A percentile compares a stretch with the other conserved stretches of the same genome.
phyloP scores from a whole-genome alignment of 2,329 filamentous ascomycete species.

The Hypoxylon sp. region DNA sequence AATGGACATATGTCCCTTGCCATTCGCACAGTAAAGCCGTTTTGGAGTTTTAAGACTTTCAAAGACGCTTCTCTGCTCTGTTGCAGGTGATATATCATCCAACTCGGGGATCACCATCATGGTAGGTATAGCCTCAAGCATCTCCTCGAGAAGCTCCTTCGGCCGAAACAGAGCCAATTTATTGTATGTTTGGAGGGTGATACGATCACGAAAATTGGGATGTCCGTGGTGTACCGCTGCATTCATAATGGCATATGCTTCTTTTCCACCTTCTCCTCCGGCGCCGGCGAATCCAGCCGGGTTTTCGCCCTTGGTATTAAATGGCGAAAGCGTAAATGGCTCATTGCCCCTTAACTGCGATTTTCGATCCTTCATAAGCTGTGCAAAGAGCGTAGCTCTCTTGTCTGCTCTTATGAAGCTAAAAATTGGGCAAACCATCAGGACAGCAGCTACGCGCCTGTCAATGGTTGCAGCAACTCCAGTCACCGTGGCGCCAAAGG shows the following conservation, averaged over 20 bases:
- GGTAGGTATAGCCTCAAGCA: constrained; percentile 34
- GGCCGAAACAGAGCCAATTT: constrained; percentile 40
- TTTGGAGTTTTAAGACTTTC: constrained; percentile 17
- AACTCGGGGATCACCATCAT: constrained; percentile 44
- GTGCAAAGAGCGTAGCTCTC: constrained; percentile 21
- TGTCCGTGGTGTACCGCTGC: constrained; percentile 21
- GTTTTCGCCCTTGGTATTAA: constrained; percentile 7
- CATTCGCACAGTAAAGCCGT: constrained; percentile 3
- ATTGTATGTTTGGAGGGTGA: constrained; percentile 43
- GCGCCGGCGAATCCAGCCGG: constrained; percentile 19
- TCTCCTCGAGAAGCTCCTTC: constrained; percentile 20
- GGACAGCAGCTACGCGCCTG: constrained; percentile 22
- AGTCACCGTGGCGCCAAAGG: constrained; percentile 33
- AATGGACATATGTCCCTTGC: constrained; percentile 26
- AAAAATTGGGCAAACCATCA: constrained; percentile 38
- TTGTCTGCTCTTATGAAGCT: constrained; percentile 28
- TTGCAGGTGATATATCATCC: constrained; percentile 40
- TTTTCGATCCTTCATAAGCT: constrained; percentile 30
- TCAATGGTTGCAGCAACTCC: constrained; percentile 35
- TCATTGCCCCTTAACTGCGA: constrained; percentile 6
- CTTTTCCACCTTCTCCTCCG: constrained; percentile 26
- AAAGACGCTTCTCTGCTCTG: constrained; percentile 37
- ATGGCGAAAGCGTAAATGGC: constrained; percentile 2
- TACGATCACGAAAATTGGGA: constrained; percentile 40
- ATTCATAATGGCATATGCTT: constrained; percentile 38